A percentile compares a stretch with the other conserved stretches of the same genome.
phyloP scores from a whole-genome alignment of 768 basidiomycete species.

The Lactarius hengduanensis region DNA sequence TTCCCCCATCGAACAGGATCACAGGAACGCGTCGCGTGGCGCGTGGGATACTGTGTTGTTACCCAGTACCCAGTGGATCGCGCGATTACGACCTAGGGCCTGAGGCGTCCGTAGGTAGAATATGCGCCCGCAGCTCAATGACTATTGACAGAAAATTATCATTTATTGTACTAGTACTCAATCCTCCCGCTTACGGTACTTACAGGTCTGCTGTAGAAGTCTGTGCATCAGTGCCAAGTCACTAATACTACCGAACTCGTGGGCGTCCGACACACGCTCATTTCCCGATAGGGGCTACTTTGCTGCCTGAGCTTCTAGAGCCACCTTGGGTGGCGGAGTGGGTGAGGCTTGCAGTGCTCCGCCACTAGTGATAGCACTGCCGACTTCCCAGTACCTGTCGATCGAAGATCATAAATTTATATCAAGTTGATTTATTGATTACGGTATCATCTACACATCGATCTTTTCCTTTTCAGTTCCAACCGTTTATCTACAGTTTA shows the following conservation, averaged over 20 bases:
- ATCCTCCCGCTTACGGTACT: not conserved
- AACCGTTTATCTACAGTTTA: too few relatives aligned
- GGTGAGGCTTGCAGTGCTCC: too few relatives aligned
- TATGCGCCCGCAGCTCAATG: not conserved
- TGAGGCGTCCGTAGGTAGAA: not conserved
- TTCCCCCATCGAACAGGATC: not conserved
- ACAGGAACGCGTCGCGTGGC: not conserved
- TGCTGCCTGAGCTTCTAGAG: not conserved
- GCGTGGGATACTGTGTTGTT: not conserved
- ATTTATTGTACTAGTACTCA: not conserved
- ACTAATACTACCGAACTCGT: not conserved
- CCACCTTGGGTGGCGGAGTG: too few relatives aligned
- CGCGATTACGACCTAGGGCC: not conserved
- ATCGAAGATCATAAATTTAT: too few relatives aligned
- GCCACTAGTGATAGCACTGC: not conserved
- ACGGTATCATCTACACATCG: too few relatives aligned
- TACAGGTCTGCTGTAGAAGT: not conserved
- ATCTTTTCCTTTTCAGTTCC: too few relatives aligned
- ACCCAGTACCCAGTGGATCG: too few relatives aligned
- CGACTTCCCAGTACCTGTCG: not conserved
- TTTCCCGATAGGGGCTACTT: not conserved
- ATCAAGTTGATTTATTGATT: too few relatives aligned
- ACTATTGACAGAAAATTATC: not conserved
- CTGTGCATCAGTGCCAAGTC: not conserved
- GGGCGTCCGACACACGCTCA: too few relatives aligned